These are phyloP conservation scores for Acrocalymma vagum DNA, from an alignment of 2,329 filamentous ascomycete genomes.

Conservation along the genomic window DNA sequence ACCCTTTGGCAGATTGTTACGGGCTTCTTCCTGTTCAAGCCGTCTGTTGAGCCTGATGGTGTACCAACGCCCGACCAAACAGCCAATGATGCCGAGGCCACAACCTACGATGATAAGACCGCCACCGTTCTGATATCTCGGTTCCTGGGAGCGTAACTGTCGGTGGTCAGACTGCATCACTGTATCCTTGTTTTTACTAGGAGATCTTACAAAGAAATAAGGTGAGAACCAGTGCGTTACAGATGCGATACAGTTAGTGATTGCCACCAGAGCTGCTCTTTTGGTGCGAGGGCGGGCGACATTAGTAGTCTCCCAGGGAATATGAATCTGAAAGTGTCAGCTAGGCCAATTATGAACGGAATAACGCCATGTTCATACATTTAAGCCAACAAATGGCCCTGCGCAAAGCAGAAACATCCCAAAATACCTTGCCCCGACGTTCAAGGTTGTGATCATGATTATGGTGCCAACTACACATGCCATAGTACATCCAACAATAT, in stretches of 20 bases:
- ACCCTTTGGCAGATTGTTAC: too few relatives aligned
- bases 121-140: slow-evolving; percentile 10
- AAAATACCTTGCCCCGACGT: slow-evolving; percentile 33
- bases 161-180: too few relatives aligned
- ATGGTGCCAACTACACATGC: slow-evolving; percentile 16
- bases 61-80: not conserved
- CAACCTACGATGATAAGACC: slow-evolving; percentile 14
- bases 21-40: not conserved
- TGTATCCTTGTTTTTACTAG: too few relatives aligned
- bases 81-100: not conserved
- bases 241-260: slow-evolving; percentile 48
- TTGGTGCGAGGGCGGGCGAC: slow-evolving; percentile 49
- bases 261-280: slow-evolving; percentile 50
- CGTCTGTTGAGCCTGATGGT: not conserved
- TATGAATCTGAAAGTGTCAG: slow-evolving; percentile 48
- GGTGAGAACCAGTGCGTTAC: slow-evolving; percentile 51
- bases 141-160: slow-evolving; percentile 9
- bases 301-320: slow-evolving; percentile 51
- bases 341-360: too few relatives aligned
- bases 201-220: slow-evolving; percentile 48
- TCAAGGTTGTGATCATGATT: slow-evolving; percentile 28
- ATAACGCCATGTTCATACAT: too few relatives aligned
- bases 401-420: slow-evolving; percentile 29
- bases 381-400: slow-evolving; percentile 47
- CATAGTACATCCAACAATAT: slow-evolving; percentile 23